A percentile compares a stretch with the other conserved stretches of the same genome.
These are phyloP conservation scores for Boletus fagicola DNA, from an alignment of 768 basidiomycete species.

Conservation along the genomic window DNA sequence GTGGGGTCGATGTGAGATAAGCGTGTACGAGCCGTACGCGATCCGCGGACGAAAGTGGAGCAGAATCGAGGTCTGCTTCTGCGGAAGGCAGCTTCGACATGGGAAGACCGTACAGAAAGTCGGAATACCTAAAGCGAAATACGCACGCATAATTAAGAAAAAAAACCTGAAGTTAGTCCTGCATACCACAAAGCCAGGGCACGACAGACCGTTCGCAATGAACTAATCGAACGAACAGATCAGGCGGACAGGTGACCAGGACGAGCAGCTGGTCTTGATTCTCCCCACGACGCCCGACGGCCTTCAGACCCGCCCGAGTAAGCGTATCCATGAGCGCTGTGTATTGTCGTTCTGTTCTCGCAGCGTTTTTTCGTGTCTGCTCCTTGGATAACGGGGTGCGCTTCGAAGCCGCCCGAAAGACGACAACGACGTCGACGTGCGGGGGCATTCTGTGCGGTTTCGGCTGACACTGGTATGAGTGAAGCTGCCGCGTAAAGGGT, in stretches of 20 bases:
- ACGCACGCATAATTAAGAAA: neutral
- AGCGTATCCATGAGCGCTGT: slow-evolving; percentile 59
- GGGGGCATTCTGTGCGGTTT: slow-evolving; percentile 39
- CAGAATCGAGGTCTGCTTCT: slow-evolving; percentile 42
- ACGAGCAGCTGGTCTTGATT: slow-evolving; percentile 71
- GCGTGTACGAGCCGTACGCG: slow-evolving; percentile 76
- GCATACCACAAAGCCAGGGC: neutral
- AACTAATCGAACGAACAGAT: slow-evolving; percentile 60
- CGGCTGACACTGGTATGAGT: neutral
- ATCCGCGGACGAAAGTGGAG: slow-evolving; percentile 64
- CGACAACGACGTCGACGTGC: slow-evolving; percentile 70
- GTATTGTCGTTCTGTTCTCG: slow-evolving; percentile 71
- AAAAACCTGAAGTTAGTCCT: neutral
- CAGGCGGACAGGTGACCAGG: slow-evolving; percentile 68
- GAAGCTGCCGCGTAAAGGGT: neutral
- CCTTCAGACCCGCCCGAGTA: slow-evolving; percentile 59
- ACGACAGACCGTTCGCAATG: slow-evolving; percentile 68
- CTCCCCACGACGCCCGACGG: slow-evolving; percentile 76
- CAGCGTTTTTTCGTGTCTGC: slow-evolving; percentile 58
- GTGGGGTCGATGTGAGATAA: slow-evolving; percentile 63
- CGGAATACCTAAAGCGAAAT: slow-evolving; percentile 51
- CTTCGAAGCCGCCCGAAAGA: slow-evolving; percentile 55
- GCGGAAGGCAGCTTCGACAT: slow-evolving; percentile 44
- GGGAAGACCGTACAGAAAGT: slow-evolving; percentile 76
- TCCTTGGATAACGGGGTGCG: slow-evolving; percentile 50